These are phyloP conservation scores for Knoxdaviesia proteae DNA, from an alignment of 2,329 filamentous ascomycete genomes.

Conservation along the genomic window DNA sequence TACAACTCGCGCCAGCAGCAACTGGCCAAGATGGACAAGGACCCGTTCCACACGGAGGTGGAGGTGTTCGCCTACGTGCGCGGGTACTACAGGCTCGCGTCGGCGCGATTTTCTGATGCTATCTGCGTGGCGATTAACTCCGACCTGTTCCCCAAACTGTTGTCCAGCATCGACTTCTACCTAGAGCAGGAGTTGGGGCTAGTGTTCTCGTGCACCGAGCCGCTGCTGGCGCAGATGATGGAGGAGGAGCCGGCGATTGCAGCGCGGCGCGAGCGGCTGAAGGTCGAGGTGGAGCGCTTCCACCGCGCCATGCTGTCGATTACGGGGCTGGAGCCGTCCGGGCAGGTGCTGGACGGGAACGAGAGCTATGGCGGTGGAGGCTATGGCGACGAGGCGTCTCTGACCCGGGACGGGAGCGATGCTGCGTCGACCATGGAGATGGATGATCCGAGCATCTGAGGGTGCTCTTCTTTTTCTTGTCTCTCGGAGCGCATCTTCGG, in stretches of 20 bases:
- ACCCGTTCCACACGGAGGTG: conserved; percentile 39
- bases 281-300: conserved; percentile 23
- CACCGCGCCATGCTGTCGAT: conserved; percentile 24
- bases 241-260: conserved; percentile 25
- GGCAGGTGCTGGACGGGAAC: not conserved
- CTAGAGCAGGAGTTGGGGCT: conserved; percentile 24
- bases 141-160: conserved; percentile 24
- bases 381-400: not conserved
- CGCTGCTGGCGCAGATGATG: conserved; percentile 15
- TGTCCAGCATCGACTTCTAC: conserved; percentile 17
- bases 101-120: conserved; percentile 40
- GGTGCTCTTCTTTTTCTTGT: too few relatives aligned
- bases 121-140: conserved; percentile 25
- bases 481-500: too few relatives aligned
- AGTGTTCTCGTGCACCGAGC: conserved; percentile 1
- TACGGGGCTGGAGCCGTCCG: conserved; percentile 18
- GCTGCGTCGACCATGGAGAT: not conserved
- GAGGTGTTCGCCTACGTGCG: conserved; percentile 40
- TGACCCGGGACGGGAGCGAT: not conserved
- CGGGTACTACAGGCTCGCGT: conserved; percentile 49
- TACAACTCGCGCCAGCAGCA: conserved; percentile 19
- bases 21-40: conserved; percentile 26
- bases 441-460: too few relatives aligned
- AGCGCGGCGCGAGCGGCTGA: conserved; percentile 17
- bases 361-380: not conserved